A percentile compares a stretch with the other conserved stretches of the same genome.
These are phyloP conservation scores for Parafenestella ontariensis DNA, from an alignment of 2,329 filamentous ascomycete genomes.

Conservation along the genomic window DNA sequence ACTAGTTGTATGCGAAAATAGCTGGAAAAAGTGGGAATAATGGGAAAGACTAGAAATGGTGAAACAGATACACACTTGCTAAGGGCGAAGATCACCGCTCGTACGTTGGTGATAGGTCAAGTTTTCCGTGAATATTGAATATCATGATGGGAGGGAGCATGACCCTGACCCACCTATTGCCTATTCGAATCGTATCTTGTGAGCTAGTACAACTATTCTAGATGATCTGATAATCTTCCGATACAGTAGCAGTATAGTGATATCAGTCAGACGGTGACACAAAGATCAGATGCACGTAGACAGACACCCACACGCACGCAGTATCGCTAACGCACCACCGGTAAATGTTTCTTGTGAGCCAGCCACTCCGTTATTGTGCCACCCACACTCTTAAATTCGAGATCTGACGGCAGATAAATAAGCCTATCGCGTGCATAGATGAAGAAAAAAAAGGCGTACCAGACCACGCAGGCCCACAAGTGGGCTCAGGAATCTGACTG, in stretches of 20 bases:
- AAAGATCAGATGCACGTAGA: neutral
- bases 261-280: neutral
- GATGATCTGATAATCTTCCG: neutral
- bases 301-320: no score
- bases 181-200: no score
- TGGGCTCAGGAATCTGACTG: neutral
- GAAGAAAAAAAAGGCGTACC: neutral
- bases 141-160: neutral
- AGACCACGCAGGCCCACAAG: neutral
- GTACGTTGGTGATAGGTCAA: no score
- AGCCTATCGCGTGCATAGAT: neutral
- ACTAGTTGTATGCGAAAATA: no score
- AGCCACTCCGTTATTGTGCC: slow-evolving; percentile 4
- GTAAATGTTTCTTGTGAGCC: no score
- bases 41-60: no score
- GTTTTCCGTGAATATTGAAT: neutral
- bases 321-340: slow-evolving; percentile 8
- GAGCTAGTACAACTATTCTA: neutral
- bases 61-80: no score
- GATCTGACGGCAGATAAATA: neutral
- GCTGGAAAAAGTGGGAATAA: no score
- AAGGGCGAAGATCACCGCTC: no score
- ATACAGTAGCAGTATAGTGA: neutral
- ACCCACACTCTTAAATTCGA: neutral
- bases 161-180: no score